Evolutionary conservation across 495 filamentous ascomycete species (phyloP).

Genomic region (Aspergillus steynii): DNA sequence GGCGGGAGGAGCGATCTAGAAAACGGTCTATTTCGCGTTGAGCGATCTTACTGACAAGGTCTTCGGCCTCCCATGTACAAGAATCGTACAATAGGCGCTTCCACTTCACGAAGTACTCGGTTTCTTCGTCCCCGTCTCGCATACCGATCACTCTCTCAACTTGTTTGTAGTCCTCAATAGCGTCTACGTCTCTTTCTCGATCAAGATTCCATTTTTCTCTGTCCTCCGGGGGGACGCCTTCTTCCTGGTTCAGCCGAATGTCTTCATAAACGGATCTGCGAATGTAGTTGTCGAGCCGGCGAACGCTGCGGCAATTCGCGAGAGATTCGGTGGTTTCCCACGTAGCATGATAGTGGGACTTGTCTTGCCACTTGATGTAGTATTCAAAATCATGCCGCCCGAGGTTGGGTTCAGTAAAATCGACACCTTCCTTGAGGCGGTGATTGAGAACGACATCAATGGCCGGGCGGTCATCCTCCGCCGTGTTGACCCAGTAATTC

Average conservation of each 20-base stretch:
- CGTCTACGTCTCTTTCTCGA: constrained; percentile 80
- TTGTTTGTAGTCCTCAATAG: constrained; percentile 79
- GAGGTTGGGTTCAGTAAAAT: constrained; percentile 53
- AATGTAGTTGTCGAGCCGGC: constrained; percentile 91
- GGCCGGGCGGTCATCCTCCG: constrained; percentile 71
- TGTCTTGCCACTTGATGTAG: constrained; percentile 96
- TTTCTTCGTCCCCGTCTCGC: constrained; percentile 71
- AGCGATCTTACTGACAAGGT: constrained; percentile 71
- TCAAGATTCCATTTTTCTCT: constrained; percentile 89
- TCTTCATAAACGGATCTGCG: constrained; percentile 76
- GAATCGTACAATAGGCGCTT: constrained; percentile 81
- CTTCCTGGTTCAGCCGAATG: constrained; percentile 65
- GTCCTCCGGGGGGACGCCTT: constrained; percentile 77
- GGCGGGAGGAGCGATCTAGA: constrained; percentile 72
- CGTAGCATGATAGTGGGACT: constrained; percentile 91
- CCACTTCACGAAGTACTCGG: constrained; percentile 92
- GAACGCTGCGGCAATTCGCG: constrained; percentile 68
- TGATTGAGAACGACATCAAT: constrained; percentile 91
- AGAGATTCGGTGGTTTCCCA: constrained; percentile 82
- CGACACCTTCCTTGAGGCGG: constrained; percentile 67
- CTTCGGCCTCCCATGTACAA: constrained; percentile 89
- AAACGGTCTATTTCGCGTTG: constrained; percentile 89
- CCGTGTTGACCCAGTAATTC: constrained; percentile 63
- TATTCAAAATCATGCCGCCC: constrained; percentile 85
- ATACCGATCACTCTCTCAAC: constrained; percentile 90